These are phyloP conservation scores for Clarkia xantiana DNA, from an alignment of 345 rosid genomes.

Conservation along the genomic window DNA sequence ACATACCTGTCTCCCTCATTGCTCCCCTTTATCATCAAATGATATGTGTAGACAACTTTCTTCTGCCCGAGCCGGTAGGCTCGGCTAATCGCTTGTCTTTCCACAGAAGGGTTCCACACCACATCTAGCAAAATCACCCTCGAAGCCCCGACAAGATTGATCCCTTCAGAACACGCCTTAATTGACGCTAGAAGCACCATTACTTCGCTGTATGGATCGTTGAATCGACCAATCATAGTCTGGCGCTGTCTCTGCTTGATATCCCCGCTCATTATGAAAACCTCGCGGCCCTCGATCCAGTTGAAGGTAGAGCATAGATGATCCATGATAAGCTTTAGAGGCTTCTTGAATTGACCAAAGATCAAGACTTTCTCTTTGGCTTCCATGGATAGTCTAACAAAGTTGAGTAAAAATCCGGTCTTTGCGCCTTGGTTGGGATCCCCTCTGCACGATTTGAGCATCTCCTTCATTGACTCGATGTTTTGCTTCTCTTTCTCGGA, in stretches of 20 bases:
- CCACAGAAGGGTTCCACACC: conserved; percentile 79
- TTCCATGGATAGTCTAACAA: conserved; percentile 28
- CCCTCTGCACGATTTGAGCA: conserved; percentile 14
- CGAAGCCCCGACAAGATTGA: conserved; percentile 68
- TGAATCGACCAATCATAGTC: conserved; percentile 33
- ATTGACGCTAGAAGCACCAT: conserved; percentile 69
- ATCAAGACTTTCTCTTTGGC: conserved; percentile 52
- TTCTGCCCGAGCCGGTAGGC: conserved; percentile 68
- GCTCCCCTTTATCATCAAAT: conserved; percentile 42
- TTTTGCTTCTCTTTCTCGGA: not conserved
- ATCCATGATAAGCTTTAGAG: conserved; percentile 28
- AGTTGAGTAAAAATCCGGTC: conserved; percentile 39
- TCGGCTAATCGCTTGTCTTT: conserved; percentile 70
- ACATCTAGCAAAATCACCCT: conserved; percentile 74
- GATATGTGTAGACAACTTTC: conserved; percentile 46
- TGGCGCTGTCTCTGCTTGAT: conserved; percentile 27
- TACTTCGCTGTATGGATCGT: conserved; percentile 28
- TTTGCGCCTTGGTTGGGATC: conserved; percentile 40
- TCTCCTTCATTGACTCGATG: not conserved
- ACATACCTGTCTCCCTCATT: conserved; percentile 35
- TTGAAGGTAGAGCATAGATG: conserved; percentile 22
- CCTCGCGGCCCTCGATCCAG: conserved; percentile 39
- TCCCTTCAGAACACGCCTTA: conserved; percentile 65
- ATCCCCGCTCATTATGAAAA: conserved; percentile 38
- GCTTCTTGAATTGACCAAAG: conserved; percentile 46